A percentile compares a stretch with the other conserved stretches of the same genome.
These are phyloP conservation scores for Cyathus striatus DNA, from an alignment of 768 basidiomycete genomes.

Conservation along the genomic window DNA sequence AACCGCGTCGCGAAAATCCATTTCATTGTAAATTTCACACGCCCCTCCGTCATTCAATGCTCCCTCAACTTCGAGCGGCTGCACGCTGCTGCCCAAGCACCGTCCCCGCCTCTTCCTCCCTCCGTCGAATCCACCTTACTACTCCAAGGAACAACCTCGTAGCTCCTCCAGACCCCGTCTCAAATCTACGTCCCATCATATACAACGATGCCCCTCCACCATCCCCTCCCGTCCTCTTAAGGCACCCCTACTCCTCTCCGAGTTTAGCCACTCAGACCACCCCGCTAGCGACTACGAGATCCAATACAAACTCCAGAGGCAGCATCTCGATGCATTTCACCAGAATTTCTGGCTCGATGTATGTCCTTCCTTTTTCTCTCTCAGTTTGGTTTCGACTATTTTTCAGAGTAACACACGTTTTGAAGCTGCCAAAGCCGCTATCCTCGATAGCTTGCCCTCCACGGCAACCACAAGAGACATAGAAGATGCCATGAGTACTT, in stretches of 20 bases:
- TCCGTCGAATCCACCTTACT: conserved; percentile 36
- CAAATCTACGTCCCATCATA: conserved; percentile 74
- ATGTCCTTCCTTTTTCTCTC: conserved; percentile 21
- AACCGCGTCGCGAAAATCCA: too few species aligned
- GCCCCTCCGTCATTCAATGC: too few species aligned
- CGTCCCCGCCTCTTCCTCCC: background rate
- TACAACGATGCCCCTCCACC: conserved; percentile 55
- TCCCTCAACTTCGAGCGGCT: background rate
- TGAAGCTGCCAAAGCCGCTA: conserved; percentile 58
- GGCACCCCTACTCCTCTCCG: conserved; percentile 78
- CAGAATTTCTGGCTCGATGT: conserved; percentile 82
- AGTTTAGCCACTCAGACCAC: conserved; percentile 44
- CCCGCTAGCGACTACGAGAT: conserved; percentile 46
- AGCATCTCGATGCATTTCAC: conserved; percentile 71
- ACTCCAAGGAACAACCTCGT: conserved; percentile 30
- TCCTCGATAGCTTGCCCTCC: conserved; percentile 51
- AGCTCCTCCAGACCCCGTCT: conserved; percentile 73
- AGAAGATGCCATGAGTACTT: conserved; percentile 67
- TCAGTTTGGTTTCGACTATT: background rate
- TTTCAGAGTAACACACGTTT: conserved; percentile 77
- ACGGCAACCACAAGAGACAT: conserved; percentile 45
- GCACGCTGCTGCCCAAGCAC: background rate
- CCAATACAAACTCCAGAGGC: conserved; percentile 65
- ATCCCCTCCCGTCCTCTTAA: conserved; percentile 24
- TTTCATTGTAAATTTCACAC: background rate